phyloP scores from a whole-genome alignment of 768 basidiomycete species.

The Boletus tylopilopsis region DNA sequence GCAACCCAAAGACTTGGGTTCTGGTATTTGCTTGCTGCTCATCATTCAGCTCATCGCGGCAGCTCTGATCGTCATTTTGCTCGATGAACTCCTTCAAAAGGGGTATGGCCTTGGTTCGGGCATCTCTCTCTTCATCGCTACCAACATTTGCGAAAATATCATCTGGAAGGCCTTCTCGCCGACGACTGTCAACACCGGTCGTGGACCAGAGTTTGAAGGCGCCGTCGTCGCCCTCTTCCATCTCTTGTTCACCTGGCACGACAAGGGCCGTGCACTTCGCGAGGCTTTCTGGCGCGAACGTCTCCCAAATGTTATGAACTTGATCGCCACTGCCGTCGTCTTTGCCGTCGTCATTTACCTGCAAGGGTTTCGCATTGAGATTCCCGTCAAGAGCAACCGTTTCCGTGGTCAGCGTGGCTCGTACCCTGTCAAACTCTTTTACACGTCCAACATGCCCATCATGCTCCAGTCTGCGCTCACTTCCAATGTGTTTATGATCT shows the following conservation, averaged over 20 bases:
- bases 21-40: constrained; percentile 94
- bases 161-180: constrained; percentile 99
- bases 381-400: constrained; percentile 94
- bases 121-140: constrained; percentile 98
- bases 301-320: constrained; percentile 96
- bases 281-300: constrained; percentile 99
- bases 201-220: constrained; percentile 97
- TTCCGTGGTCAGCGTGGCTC: constrained; percentile 95
- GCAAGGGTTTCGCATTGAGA: constrained; percentile 98
- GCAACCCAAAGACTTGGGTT: constrained; percentile 87
- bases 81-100: constrained; percentile 98
- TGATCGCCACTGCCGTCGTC: constrained; percentile 86
- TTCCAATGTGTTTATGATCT: constrained; percentile 92
- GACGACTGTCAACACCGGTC: constrained; percentile 96
- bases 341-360: constrained; percentile 97
- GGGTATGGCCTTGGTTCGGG: constrained; percentile 98
- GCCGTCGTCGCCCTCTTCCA: constrained; percentile 97
- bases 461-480: constrained; percentile 96
- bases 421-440: constrained; percentile 98
- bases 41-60: constrained; percentile 95
- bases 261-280: constrained; percentile 93
- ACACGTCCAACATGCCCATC: constrained; percentile 99
- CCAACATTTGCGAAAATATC: constrained; percentile 99
- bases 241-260: constrained; percentile 95
- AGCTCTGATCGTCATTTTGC: constrained; percentile 93